phyloP scores from a whole-genome alignment of 306 rosid species.

The Quercus alba region DNA sequence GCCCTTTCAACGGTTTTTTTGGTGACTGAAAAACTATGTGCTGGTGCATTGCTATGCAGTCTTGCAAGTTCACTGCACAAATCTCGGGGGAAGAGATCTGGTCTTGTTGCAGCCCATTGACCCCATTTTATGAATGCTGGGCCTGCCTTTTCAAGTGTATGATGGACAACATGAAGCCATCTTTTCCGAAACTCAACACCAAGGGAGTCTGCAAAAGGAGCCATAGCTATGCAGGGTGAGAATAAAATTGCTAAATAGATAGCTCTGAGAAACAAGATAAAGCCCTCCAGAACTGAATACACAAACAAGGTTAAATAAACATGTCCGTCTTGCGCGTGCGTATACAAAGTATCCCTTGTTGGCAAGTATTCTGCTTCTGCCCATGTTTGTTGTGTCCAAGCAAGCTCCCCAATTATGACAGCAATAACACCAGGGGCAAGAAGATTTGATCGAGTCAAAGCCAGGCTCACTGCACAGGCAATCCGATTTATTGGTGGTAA shows the following conservation, averaged over 20 bases:
- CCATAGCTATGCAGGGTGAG: conserved; percentile 65
- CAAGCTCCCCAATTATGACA: conserved; percentile 50
- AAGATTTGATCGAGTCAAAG: conserved; percentile 62
- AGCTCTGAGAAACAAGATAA: conserved; percentile 60
- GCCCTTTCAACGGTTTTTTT: conserved; percentile 62
- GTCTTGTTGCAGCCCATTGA: conserved; percentile 90
- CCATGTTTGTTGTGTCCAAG: conserved; percentile 34
- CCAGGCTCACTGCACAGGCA: conserved; percentile 66
- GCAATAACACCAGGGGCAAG: conserved; percentile 59
- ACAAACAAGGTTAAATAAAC: conserved; percentile 43
- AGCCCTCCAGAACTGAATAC: conserved; percentile 42
- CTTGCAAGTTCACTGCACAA: conserved; percentile 66
- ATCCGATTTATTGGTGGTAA: conserved; percentile 50
- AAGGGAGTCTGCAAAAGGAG: conserved; percentile 51
- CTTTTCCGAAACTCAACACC: conserved; percentile 57
- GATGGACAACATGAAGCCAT: conserved; percentile 59
- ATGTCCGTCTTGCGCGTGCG: conserved; percentile 46
- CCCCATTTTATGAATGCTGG: conserved; percentile 90
- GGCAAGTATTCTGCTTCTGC: conserved; percentile 55
- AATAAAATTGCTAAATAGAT: conserved; percentile 56
- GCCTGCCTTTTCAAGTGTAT: conserved; percentile 69
- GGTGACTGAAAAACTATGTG: conserved; percentile 62
- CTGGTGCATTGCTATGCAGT: conserved; percentile 70
- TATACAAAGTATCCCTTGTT: conserved; percentile 34
- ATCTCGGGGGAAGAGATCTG: conserved; percentile 76